Conservation (phyloP, 768 basidiomycete genomes). For the Trametes villosa region DNA sequence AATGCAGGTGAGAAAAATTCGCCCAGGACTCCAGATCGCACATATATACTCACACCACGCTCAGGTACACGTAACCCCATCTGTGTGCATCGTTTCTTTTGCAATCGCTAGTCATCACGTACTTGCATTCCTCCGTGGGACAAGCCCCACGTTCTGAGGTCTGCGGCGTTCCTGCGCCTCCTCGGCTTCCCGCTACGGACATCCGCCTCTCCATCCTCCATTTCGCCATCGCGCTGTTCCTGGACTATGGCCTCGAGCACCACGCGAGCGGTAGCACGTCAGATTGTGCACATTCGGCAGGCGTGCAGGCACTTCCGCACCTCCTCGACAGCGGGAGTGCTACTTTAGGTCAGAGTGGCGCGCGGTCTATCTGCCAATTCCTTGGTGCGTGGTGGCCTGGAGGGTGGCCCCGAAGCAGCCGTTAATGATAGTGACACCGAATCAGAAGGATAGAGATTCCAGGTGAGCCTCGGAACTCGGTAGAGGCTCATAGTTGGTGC, state of each 20-base stretch:
- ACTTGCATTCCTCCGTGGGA: neutral
- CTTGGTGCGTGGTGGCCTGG: neutral
- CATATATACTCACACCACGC: too few species aligned
- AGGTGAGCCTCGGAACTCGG: neutral
- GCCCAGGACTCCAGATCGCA: too few species aligned
- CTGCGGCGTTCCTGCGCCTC: neutral
- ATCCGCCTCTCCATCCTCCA: neutral
- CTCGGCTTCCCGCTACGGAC: neutral
- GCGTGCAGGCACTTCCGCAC: neutral
- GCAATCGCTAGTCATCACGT: neutral
- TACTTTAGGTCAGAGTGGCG: neutral
- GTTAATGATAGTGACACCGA: too few species aligned
- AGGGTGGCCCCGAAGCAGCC: too few species aligned
- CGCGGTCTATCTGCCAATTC: neutral
- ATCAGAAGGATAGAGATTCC: too few species aligned
- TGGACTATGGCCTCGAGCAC: slow-evolving; percentile 1
- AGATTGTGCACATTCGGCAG: neutral
- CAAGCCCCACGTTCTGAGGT: slow-evolving; percentile 2
- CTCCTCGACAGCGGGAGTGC: neutral
- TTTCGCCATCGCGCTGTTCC: slow-evolving; percentile 2
- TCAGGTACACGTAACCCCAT: too few species aligned
- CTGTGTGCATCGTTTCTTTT: too few species aligned
- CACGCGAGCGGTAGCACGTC: slow-evolving; percentile 5
- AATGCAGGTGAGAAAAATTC: too few species aligned
- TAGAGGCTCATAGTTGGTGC: neutral